Evolutionary conservation across 805 yeast genomes (phyloP), one percentile per base, ranked within the genome.

Genomic region (Candida ipomoeae): DNA sequence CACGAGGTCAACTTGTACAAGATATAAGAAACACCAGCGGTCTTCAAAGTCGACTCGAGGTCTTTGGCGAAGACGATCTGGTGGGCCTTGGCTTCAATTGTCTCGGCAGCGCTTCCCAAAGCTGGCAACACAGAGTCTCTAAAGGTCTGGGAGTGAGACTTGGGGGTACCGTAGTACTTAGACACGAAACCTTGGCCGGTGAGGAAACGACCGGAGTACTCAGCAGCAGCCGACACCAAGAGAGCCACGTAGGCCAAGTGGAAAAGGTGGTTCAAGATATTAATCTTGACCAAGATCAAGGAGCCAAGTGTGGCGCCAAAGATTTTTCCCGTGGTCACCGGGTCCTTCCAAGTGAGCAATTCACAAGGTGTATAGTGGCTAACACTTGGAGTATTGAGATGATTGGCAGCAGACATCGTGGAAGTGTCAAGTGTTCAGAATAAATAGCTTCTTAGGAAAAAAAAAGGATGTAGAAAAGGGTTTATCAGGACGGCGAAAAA

Each of bases 111-210:
- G 52, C 70, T 66, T 50, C 78, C 73, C 48, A 79, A 55, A 46
- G 63, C 64, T 49, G 78, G 82, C 62, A 73, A 71, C 48, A 64
- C 60, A 46, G 68, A 54, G 20, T 72, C 63, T 55, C 73, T 68
- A 62, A 73, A 52, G 42, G 59, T 55, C 59, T 64, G 59, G 62
- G 78, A 70, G 51, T 59, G 62, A 5, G 74, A 59, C 50, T 63
- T 61, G 43, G 69, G 63, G n/a, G 80, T 72, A 49, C 94, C 89
- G 66, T 79, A 84, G 76, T 86, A 83, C 61, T 83, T 81, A 54
- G 90, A 79, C 53, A 92, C 84, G 55, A 91, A 77, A 17, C 97
- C 97, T 63, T 77, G 74, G 57, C 96, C 96, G 45, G 87, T 78
- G 57, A 85, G 69, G 40, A 82, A 60, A 64, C 85, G 85, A 54